phyloP scores from a whole-genome alignment of 805 yeast species.

The Starmerella asiatica region DNA sequence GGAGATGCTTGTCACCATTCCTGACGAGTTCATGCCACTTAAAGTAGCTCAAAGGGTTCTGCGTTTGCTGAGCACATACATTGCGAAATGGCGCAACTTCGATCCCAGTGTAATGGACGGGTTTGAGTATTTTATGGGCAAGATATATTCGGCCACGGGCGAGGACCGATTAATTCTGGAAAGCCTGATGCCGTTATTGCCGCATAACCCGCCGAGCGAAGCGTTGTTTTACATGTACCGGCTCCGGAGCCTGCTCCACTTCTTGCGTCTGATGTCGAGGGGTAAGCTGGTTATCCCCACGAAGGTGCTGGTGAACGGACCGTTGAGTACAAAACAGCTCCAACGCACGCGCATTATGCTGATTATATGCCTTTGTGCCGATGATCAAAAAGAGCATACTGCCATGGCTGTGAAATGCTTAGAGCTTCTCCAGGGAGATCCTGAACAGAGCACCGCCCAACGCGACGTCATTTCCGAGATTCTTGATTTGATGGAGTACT shows the following conservation, averaged over 20 bases:
- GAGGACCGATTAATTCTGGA: not conserved
- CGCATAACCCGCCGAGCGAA: not conserved
- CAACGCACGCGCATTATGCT: not conserved
- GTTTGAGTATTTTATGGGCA: not conserved
- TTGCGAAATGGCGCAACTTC: not conserved
- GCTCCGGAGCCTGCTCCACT: not conserved
- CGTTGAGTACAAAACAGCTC: not conserved
- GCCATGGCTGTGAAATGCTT: constrained; percentile 1
- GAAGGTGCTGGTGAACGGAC: not conserved
- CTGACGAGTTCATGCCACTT: not conserved
- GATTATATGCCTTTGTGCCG: constrained; percentile 1
- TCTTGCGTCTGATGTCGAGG: not conserved
- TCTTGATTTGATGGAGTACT: constrained; percentile 3
- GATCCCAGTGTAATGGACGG: not conserved
- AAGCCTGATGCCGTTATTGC: not conserved
- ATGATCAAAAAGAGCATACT: not conserved
- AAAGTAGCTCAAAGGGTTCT: not conserved
- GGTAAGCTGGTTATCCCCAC: not conserved
- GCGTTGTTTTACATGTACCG: not conserved
- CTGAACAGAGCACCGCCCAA: not conserved
- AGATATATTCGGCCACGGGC: not conserved
- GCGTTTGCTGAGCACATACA: not conserved
- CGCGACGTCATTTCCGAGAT: constrained; percentile 4
- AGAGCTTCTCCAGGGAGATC: constrained; percentile 6
- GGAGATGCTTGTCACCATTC: not conserved